phyloP scores from a whole-genome alignment of 1,284 basidiomycete genomes.

The Ceratorhiza oryzae-sativae region DNA sequence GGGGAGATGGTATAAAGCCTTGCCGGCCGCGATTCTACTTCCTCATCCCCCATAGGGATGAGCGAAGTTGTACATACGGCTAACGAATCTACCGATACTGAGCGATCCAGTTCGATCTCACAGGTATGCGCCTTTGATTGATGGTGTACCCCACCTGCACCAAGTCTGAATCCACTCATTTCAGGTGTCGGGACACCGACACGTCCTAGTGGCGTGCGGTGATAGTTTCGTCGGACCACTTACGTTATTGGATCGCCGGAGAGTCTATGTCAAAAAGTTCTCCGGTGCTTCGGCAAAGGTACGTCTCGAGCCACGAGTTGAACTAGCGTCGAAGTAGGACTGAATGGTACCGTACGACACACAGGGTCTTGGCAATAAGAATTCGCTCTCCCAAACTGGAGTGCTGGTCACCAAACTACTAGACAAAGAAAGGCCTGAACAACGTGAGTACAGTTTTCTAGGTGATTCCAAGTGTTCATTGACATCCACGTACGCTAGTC shows the following conservation, averaged over 20 bases:
- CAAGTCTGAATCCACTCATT: background rate
- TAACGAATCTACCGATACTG: slow-evolving; percentile 37
- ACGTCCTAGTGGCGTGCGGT: slow-evolving; percentile 39
- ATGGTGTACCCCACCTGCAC: background rate
- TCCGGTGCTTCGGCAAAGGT: slow-evolving; percentile 39
- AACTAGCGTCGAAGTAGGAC: background rate
- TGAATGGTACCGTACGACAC: background rate
- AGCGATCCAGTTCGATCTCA: slow-evolving; percentile 36
- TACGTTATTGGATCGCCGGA: slow-evolving; percentile 30
- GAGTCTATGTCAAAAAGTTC: slow-evolving; percentile 37
- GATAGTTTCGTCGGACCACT: slow-evolving; percentile 39
- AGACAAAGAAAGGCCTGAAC: slow-evolving; percentile 29
- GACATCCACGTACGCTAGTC: background rate
- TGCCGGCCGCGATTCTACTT: background rate
- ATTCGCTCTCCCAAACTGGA: slow-evolving; percentile 36
- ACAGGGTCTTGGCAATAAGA: slow-evolving; percentile 36
- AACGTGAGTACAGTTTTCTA: background rate
- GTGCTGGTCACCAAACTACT: slow-evolving; percentile 38
- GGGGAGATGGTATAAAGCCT: slow-evolving; percentile 26
- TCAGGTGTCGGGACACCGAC: slow-evolving; percentile 37
- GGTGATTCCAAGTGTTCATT: background rate
- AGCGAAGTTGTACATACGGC: slow-evolving; percentile 30
- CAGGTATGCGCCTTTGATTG: slow-evolving; percentile 9
- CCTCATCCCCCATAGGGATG: slow-evolving; percentile 37
- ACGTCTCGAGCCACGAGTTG: background rate